Evolutionary conservation across 169 alveolate genomes (phyloP), one percentile per base, ranked within the genome.

Genomic region (Cardiosporidium cionae): DNA sequence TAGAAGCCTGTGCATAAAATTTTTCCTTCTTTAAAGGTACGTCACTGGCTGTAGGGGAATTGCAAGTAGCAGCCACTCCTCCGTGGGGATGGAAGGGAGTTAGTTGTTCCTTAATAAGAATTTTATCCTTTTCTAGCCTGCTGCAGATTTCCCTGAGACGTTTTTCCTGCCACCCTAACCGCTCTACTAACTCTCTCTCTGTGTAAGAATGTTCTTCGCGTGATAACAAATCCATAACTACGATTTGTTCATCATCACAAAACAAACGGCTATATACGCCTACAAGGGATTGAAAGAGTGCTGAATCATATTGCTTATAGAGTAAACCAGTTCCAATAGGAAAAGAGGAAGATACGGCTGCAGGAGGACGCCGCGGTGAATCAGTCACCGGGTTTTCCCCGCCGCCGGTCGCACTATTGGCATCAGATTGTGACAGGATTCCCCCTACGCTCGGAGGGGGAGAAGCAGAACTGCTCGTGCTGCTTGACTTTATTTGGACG

Each of bases 161-260:
- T 52, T 35, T 68, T 32, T 74, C 81, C 0, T 64, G 75, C 81
- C 81, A 74, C 1, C 81, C 75, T 28, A 74, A 58, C 9, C 73
- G 9, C 27, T 65, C 81, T 9, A 53, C 37, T 22, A 74, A 23
- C 9, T 74, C 81, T 52, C 69, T 22, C 68, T 74, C 81, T 4
- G 81, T 74, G 68, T n/a, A 74, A 31, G 81, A 72, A 27, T 65
- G 65, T 58, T 74, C 81, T 27, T 74, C 70, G 27, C 7, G 53
- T 32, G 81, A 69, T n/a, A 74, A 74, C 32, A 74, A 66, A 33
- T 74, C 81, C 6, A 37, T 65, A 7, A 74, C 36, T 9, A 74
- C 74, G 27, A 74, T 68, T 65, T 74, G 81, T 27, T 74, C 81
- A 32, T 74, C 81, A 34, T 74, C 74, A 65, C 73, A 74, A 68